These are phyloP conservation scores for Cyclotella choctawhatcheeana DNA, from an alignment of 108 stramenopile species.

Conservation along the genomic window DNA sequence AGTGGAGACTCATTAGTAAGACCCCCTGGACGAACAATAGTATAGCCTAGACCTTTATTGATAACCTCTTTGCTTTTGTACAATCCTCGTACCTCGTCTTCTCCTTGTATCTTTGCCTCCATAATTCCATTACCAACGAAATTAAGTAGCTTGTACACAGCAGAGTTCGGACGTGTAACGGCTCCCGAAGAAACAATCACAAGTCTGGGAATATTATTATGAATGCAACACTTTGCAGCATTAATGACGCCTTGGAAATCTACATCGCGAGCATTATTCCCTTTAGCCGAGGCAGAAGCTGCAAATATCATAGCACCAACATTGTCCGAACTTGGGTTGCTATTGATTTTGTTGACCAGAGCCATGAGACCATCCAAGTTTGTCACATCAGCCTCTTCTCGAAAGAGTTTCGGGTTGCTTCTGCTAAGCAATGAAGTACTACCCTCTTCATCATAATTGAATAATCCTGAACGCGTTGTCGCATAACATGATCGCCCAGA, in stretches of 20 bases:
- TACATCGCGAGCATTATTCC: slow-evolving; percentile 57
- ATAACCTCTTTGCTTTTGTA: slow-evolving; percentile 49
- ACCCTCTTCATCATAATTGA: slow-evolving; percentile 7
- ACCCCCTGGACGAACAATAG: slow-evolving; percentile 86
- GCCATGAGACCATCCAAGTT: background rate
- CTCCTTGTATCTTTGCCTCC: slow-evolving; percentile 85
- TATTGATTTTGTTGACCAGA: slow-evolving; percentile 13
- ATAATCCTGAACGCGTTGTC: slow-evolving; percentile 15
- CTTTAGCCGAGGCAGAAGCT: slow-evolving; percentile 77
- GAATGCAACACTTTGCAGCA: slow-evolving; percentile 79
- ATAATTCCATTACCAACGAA: slow-evolving; percentile 82
- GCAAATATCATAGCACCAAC: slow-evolving; percentile 83
- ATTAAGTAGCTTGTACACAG: slow-evolving; percentile 80
- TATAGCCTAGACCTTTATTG: slow-evolving; percentile 57
- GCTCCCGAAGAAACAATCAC: slow-evolving; percentile 81
- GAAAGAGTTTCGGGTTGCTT: background rate
- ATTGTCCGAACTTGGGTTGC: background rate
- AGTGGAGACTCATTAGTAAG: slow-evolving; percentile 64
- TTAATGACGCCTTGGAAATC: slow-evolving; percentile 78
- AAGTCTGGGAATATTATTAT: slow-evolving; percentile 68
- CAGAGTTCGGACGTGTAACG: slow-evolving; percentile 75
- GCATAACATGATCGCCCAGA: slow-evolving; percentile 26
- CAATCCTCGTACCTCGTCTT: slow-evolving; percentile 67
- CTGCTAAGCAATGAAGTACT: background rate
- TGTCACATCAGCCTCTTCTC: slow-evolving; percentile 11